Conservation (phyloP, 176 grass and related monocot species). For the Sorghum bicolor region DNA sequence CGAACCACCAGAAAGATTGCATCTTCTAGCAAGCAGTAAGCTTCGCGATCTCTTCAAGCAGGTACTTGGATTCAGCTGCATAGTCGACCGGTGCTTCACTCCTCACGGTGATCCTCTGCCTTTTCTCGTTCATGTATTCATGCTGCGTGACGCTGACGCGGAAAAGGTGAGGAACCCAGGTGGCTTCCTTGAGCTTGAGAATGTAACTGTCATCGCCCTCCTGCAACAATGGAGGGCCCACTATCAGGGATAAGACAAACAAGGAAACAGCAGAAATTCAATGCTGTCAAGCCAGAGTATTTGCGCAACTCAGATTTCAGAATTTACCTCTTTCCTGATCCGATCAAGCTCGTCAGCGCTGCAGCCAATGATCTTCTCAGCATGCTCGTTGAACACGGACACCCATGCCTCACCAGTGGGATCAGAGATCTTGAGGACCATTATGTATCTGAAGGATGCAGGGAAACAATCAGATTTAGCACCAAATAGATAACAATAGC, state of each 20-base stretch:
- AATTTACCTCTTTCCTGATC: slow-evolving; percentile 71
- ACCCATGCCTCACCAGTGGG: slow-evolving; percentile 88
- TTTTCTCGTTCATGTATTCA: slow-evolving; percentile 85
- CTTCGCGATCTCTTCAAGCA: slow-evolving; percentile 81
- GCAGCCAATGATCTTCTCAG: slow-evolving; percentile 89
- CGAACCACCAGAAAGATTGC: not conserved
- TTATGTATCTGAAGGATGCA: slow-evolving; percentile 68
- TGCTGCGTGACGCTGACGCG: slow-evolving; percentile 56
- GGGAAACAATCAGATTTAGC: not conserved
- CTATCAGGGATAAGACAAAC: not conserved
- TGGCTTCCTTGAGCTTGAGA: slow-evolving; percentile 84
- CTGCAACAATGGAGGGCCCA: slow-evolving; percentile 24
- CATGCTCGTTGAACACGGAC: slow-evolving; percentile 89
- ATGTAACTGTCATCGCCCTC: slow-evolving; percentile 77
- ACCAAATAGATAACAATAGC: not conserved
- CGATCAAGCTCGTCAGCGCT: slow-evolving; percentile 86
- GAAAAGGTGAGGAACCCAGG: slow-evolving; percentile 80
- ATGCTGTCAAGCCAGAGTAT: not conserved
- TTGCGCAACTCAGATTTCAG: not conserved
- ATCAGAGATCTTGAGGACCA: slow-evolving; percentile 85
- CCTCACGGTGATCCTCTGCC: slow-evolving; percentile 84
- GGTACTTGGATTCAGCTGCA: slow-evolving; percentile 66
- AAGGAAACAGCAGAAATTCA: not conserved
- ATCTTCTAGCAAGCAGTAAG: slow-evolving; percentile 40
- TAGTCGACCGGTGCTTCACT: slow-evolving; percentile 54